Percentiles rank a stretch among this genome's conserved stretches.
phyloP scores from a whole-genome alignment of 2,329 filamentous ascomycete species.

The Colletotrichum destructivum region DNA sequence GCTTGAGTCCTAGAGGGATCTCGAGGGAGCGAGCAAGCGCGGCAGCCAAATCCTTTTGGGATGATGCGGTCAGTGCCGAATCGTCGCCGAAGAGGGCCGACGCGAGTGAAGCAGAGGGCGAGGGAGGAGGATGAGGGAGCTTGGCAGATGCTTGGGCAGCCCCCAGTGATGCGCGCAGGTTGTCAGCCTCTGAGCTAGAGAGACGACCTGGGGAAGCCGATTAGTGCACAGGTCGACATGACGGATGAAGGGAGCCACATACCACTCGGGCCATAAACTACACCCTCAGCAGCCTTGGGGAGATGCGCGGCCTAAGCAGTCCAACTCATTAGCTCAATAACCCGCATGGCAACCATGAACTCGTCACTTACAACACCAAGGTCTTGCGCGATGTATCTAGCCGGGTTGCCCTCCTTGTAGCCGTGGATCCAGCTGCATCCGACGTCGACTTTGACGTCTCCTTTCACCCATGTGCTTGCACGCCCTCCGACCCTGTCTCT shows the following conservation, averaged over 20 bases:
- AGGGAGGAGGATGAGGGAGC: constrained; percentile 31
- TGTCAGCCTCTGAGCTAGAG: constrained; percentile 24
- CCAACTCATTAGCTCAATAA: constrained; percentile 14
- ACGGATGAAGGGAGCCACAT: neutral
- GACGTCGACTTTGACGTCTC: constrained; percentile 37
- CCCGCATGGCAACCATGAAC: neutral
- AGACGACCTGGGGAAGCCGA: constrained; percentile 24
- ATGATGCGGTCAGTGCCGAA: constrained; percentile 13
- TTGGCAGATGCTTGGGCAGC: constrained; percentile 34
- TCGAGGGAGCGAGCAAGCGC: constrained; percentile 39
- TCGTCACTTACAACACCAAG: constrained; percentile 34
- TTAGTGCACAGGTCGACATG: neutral
- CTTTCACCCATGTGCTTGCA: constrained; percentile 37
- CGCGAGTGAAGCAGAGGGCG: constrained; percentile 31
- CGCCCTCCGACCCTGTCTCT: constrained; percentile 42
- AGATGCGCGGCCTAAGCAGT: constrained; percentile 28
- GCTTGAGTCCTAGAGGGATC: constrained; percentile 37
- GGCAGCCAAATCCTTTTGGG: constrained; percentile 26
- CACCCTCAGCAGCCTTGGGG: constrained; percentile 35
- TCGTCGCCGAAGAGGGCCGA: constrained; percentile 29
- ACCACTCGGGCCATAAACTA: constrained; percentile 37
- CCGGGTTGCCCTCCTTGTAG: constrained; percentile 36
- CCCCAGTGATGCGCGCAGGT: constrained; percentile 30
- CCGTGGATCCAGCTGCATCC: constrained; percentile 41
- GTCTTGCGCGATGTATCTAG: constrained; percentile 37